Evolutionary conservation across 2,329 filamentous ascomycete genomes (phyloP).

Genomic region (Chaetomium olivaceum): DNA sequence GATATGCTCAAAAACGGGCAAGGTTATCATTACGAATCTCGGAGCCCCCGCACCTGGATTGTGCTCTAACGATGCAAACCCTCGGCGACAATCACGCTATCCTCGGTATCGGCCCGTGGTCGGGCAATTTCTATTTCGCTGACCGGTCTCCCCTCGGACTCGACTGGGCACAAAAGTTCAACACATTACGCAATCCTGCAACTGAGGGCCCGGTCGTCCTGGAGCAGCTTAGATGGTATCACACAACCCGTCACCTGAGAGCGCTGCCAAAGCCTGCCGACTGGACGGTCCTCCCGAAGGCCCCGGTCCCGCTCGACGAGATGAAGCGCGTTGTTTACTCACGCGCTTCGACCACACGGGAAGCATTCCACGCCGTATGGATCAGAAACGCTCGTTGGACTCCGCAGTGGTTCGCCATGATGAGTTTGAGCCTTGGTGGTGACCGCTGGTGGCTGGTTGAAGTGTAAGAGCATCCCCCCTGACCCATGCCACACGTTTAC

Average conservation of each 20-base stretch:
- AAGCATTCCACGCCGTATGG: slow-evolving; percentile 65
- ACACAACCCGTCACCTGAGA: slow-evolving; percentile 62
- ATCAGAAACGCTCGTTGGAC: slow-evolving; percentile 73
- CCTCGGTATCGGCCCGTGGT: slow-evolving; percentile 73
- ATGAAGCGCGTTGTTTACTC: slow-evolving; percentile 60
- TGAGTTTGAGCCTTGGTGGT: slow-evolving; percentile 68
- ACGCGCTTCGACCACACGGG: slow-evolving; percentile 45
- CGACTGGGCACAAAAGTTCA: slow-evolving; percentile 63
- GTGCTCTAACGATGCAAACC: slow-evolving; percentile 67
- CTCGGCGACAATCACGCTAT: slow-evolving; percentile 61
- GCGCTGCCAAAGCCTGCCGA: slow-evolving; percentile 62
- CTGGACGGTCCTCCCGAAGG: slow-evolving; percentile 56
- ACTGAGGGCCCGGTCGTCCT: slow-evolving; percentile 59
- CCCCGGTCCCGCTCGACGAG: slow-evolving; percentile 53
- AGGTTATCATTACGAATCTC: slow-evolving; percentile 51
- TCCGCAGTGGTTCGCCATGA: slow-evolving; percentile 69
- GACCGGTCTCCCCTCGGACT: slow-evolving; percentile 60
- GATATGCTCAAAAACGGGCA: slow-evolving; percentile 63
- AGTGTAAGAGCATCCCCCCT: slow-evolving; percentile 47
- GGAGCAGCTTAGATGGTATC: slow-evolving; percentile 62
- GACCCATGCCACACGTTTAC: neutral
- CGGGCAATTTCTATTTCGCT: slow-evolving; percentile 71
- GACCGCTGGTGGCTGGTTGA: slow-evolving; percentile 79
- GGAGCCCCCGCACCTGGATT: slow-evolving; percentile 52
- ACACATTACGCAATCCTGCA: slow-evolving; percentile 53